Conservation (phyloP, 345 rosid genomes). For the Salix suchowensis region DNA sequence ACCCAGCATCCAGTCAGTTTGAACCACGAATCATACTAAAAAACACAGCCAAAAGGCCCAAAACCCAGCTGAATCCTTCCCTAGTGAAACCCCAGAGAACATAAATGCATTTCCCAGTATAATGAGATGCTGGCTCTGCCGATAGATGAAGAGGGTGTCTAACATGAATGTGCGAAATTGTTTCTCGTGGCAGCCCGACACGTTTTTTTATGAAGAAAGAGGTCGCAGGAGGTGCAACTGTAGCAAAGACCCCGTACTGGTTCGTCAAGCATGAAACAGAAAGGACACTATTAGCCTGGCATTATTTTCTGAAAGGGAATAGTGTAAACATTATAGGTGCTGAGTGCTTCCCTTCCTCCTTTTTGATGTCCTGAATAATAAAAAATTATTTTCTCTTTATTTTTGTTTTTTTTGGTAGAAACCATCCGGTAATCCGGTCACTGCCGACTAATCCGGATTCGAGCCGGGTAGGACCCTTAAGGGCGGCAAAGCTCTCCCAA, state of each 20-base stretch:
- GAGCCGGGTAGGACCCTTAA: no score
- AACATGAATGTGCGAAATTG: neutral
- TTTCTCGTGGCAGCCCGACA: neutral
- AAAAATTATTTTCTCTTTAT: no score
- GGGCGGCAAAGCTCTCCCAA: no score
- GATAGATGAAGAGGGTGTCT: neutral
- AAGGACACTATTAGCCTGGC: neutral
- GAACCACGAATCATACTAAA: neutral
- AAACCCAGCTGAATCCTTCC: neutral
- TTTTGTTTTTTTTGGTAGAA: no score
- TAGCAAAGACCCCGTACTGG: neutral
- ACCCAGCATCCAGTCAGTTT: neutral
- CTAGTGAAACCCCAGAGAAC: no score
- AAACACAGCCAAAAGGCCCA: neutral
- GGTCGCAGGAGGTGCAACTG: neutral
- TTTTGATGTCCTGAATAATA: no score
- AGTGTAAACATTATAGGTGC: neutral
- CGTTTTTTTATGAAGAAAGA: neutral
- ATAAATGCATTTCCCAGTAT: neutral
- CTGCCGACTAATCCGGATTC: no score
- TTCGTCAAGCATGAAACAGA: neutral
- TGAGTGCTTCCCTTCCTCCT: neutral
- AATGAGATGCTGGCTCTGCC: neutral
- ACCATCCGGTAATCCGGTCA: no score
- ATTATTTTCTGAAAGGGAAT: neutral